Percentiles rank a stretch among this genome's conserved stretches.
phyloP scores from a whole-genome alignment of 208 protist genomes.

The Leptomonas pyrrhocoris region DNA sequence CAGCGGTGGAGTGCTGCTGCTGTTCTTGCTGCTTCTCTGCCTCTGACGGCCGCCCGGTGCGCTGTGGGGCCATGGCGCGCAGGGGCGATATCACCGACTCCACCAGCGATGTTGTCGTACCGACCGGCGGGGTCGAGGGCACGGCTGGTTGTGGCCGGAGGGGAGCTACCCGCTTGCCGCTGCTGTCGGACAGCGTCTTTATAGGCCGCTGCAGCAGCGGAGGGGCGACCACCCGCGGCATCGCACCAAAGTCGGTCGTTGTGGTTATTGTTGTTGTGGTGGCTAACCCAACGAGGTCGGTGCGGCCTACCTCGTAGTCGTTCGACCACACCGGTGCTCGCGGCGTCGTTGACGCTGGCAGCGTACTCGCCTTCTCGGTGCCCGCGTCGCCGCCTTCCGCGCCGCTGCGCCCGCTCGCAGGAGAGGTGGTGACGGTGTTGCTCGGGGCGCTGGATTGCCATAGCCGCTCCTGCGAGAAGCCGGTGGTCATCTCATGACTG shows the following conservation, averaged over 20 bases:
- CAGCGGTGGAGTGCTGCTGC: background rate
- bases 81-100: conserved; percentile 22
- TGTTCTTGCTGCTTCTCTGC: background rate
- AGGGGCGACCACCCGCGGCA: conserved; percentile 21
- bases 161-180: background rate
- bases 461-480: conserved; percentile 30
- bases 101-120: conserved; percentile 15
- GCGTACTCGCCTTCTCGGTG: conserved; percentile 16
- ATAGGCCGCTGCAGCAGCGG: conserved; percentile 8
- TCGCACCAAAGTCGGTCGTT: conserved; percentile 14
- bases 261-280: background rate
- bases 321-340: conserved; percentile 23
- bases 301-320: conserved; percentile 27
- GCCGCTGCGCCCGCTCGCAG: background rate
- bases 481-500: conserved; percentile 15
- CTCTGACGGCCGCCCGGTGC: background rate
- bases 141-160: conserved; percentile 6
- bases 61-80: conserved; percentile 12
- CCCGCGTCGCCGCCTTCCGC: background rate
- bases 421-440: background rate
- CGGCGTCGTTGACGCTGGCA: conserved; percentile 3
- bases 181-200: conserved; percentile 19
- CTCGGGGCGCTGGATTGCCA: conserved; percentile 1
- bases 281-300: conserved; percentile 3
- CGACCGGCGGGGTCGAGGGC: conserved; percentile 7